Percentiles rank a stretch among this genome's conserved stretches.
Evolutionary conservation across 768 basidiomycete genomes (phyloP).

Genomic region (Serendipita indica): DNA sequence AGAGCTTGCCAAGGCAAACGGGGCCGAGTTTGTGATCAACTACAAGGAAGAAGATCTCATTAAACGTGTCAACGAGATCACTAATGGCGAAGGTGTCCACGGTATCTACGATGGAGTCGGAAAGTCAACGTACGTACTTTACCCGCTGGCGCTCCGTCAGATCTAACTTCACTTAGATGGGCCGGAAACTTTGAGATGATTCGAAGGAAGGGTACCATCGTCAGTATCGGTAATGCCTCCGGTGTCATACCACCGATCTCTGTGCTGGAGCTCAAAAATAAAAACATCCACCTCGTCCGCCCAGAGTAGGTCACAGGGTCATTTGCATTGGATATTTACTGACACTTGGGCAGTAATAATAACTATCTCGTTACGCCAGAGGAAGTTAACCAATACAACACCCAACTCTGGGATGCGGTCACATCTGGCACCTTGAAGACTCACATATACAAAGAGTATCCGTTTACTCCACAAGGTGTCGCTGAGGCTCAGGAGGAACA

Average conservation of each 20-base stretch:
- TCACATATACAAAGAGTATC: conserved; percentile 60
- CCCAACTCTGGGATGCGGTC: conserved; percentile 47
- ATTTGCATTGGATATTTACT: not conserved
- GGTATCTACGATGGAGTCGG: conserved; percentile 94
- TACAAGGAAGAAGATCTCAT: conserved; percentile 62
- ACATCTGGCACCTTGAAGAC: conserved; percentile 46
- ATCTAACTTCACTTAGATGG: conserved; percentile 31
- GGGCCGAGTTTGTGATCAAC: conserved; percentile 77
- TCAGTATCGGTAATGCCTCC: conserved; percentile 85
- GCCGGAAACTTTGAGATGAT: conserved; percentile 69
- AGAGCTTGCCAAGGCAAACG: conserved; percentile 56
- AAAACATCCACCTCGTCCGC: conserved; percentile 65
- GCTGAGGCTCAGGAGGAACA: conserved; percentile 66
- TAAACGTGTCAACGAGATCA: conserved; percentile 54
- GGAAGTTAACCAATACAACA: conserved; percentile 53
- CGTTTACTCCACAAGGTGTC: conserved; percentile 69
- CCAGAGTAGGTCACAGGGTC: conserved; percentile 42
- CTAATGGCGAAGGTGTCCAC: conserved; percentile 67
- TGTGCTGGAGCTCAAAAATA: conserved; percentile 55
- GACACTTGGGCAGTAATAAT: conserved; percentile 34
- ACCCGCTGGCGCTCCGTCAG: not conserved
- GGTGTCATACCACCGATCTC: conserved; percentile 66
- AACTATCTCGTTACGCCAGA: conserved; percentile 63
- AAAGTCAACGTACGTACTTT: conserved; percentile 63
- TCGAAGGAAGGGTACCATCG: conserved; percentile 76